A percentile compares a stretch with the other conserved stretches of the same genome.
These are phyloP conservation scores for Saturnispora bothae DNA, from an alignment of 805 yeast genomes.

Conservation along the genomic window DNA sequence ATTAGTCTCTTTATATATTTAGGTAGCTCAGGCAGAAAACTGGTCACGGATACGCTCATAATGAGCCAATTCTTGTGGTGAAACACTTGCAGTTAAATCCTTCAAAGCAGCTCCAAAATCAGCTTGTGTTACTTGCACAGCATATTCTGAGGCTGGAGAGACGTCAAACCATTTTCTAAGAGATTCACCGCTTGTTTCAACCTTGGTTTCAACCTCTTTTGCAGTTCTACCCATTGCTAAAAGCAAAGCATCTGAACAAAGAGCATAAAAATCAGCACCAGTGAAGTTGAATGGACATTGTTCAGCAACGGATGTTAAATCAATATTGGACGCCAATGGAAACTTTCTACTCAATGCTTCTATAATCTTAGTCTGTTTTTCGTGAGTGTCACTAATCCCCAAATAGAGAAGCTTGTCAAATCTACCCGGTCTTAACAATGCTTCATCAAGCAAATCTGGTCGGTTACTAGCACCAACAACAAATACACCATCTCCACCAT, in stretches of 20 bases:
- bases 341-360: constrained; percentile 85
- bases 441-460: constrained; percentile 92
- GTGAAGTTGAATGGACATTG: constrained; percentile 84
- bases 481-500: constrained; percentile 77
- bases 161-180: constrained; percentile 28
- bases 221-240: constrained; percentile 94
- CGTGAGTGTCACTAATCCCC: constrained; percentile 87
- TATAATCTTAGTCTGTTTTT: constrained; percentile 75
- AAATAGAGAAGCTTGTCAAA: constrained; percentile 91
- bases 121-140: constrained; percentile 54
- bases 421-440: constrained; percentile 85
- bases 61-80: constrained; percentile 76
- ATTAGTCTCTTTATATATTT: too few species aligned
- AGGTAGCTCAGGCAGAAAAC: too few species aligned
- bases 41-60: constrained; percentile 68
- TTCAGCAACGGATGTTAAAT: constrained; percentile 48
- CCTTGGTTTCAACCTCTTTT: constrained; percentile 55
- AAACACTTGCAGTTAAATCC: constrained; percentile 74
- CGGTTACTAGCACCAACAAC: constrained; percentile 99
- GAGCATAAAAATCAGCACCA: constrained; percentile 96
- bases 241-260: constrained; percentile 91
- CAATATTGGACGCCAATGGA: constrained; percentile 47
- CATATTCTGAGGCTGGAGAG: constrained; percentile 55
- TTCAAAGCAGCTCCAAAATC: constrained; percentile 73
- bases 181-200: constrained; percentile 28